phyloP scores from a whole-genome alignment of 306 rosid species.

The Prunus persica region DNA sequence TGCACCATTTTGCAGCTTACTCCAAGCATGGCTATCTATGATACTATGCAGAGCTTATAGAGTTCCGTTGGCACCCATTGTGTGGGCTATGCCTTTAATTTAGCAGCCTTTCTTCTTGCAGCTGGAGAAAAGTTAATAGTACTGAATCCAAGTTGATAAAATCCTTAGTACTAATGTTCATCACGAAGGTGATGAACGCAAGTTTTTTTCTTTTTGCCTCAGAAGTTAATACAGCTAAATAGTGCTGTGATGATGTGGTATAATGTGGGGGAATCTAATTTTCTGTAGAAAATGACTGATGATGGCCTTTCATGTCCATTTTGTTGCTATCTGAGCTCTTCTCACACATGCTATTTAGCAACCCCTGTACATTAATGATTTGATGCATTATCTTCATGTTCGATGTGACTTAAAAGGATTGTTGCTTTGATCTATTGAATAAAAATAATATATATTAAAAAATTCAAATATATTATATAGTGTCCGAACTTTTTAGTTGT shows the following conservation, averaged over 20 bases:
- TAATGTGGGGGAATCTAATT: not conserved
- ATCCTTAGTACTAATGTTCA: not conserved
- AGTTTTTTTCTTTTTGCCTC: not conserved
- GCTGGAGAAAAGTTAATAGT: constrained; percentile 84
- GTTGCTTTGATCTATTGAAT: not conserved
- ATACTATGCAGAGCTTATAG: constrained; percentile 88
- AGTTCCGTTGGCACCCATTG: constrained; percentile 84
- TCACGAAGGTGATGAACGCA: not conserved
- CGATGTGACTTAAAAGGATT: not conserved
- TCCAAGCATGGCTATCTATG: constrained; percentile 87
- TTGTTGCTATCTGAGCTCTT: not conserved
- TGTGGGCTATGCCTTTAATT: constrained; percentile 73
- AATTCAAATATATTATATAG: no score
- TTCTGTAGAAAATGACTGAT: not conserved
- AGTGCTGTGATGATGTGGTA: not conserved
- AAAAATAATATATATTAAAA: no score
- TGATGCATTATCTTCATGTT: not conserved
- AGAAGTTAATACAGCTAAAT: not conserved
- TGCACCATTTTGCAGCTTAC: constrained; percentile 69
- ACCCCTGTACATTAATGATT: not conserved
- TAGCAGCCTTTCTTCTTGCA: constrained; percentile 82
- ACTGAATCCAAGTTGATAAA: not conserved
- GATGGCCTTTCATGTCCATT: not conserved
- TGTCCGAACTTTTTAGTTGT: no score
- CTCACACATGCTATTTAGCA: not conserved